Conservation (phyloP, 2,329 filamentous ascomycete species). For the Penicillium digitatum region DNA sequence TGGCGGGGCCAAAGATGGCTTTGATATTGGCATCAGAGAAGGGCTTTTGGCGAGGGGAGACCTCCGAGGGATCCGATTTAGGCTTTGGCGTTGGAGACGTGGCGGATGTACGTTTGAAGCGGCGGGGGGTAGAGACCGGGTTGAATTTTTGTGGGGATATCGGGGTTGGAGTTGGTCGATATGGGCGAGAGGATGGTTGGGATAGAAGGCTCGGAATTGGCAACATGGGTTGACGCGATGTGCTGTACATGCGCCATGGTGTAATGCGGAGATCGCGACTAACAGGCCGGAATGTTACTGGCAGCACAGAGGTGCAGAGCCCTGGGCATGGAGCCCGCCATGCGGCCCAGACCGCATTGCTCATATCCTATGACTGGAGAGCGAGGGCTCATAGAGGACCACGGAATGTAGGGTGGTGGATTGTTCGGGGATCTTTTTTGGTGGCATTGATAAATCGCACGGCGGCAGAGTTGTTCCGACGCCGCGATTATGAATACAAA, state of each 20-base stretch:
- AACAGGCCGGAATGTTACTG: conserved; percentile 18
- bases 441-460: background rate
- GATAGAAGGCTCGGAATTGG: background rate
- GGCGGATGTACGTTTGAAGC: conserved; percentile 23
- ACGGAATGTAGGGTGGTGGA: background rate
- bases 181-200: background rate
- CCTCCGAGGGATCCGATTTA: conserved; percentile 9
- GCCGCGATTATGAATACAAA: background rate
- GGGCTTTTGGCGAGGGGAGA: conserved; percentile 24
- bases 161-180: background rate
- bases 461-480: conserved; percentile 7
- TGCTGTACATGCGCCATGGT: conserved; percentile 18
- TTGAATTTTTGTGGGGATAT: background rate
- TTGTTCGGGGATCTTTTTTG: conserved; percentile 17
- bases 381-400: background rate
- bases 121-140: conserved; percentile 7
- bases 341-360: conserved; percentile 40
- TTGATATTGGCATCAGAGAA: conserved; percentile 35
- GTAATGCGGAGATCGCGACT: conserved; percentile 23
- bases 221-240: conserved; percentile 13
- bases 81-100: conserved; percentile 7
- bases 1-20: conserved; percentile 34
- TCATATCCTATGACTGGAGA: conserved; percentile 36
- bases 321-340: conserved; percentile 42
- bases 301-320: conserved; percentile 27